Evolutionary conservation across 139 green algal species (phyloP).

Genomic region (Gonium pectorale): DNA sequence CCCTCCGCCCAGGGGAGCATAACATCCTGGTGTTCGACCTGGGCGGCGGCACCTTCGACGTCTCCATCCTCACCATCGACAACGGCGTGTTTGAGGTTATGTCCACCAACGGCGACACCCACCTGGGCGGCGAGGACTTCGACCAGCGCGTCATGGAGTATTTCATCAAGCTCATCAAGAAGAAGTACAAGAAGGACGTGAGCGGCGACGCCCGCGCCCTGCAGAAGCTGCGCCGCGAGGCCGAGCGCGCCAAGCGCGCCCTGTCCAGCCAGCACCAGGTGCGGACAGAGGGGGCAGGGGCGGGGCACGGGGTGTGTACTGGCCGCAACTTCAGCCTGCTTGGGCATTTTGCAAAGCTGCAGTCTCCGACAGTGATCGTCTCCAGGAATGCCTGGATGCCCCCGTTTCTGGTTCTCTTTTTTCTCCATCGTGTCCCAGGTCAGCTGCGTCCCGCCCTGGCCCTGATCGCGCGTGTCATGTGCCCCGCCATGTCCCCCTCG

Average conservation of each 20-base stretch:
- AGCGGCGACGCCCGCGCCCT: constrained; percentile 86
- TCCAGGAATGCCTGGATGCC: too few species aligned
- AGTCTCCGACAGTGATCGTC: too few species aligned
- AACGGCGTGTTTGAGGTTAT: constrained; percentile 85
- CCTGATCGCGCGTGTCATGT: not conserved
- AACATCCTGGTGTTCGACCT: constrained; percentile 96
- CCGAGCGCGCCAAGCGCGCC: constrained; percentile 93
- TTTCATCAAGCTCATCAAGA: constrained; percentile 97
- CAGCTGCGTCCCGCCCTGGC: not conserved
- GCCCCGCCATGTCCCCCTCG: not conserved
- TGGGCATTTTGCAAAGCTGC: too few species aligned
- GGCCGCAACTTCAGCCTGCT: too few species aligned
- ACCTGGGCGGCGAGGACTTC: constrained; percentile 96
- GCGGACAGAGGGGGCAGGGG: not conserved
- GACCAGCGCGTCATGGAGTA: constrained; percentile 97
- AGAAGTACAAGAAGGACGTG: constrained; percentile 92
- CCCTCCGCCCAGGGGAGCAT: constrained; percentile 61
- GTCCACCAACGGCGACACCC: constrained; percentile 94
- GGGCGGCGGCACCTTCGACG: constrained; percentile 95
- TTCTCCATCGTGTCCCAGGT: too few species aligned
- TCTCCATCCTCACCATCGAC: constrained; percentile 96
- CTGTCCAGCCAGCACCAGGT: constrained; percentile 93
- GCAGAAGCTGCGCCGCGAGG: constrained; percentile 92
- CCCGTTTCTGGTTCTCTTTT: too few species aligned
- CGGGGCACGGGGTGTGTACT: too few species aligned